These are phyloP conservation scores for Candida sakaeoensis DNA, from an alignment of 805 yeast species.

Conservation along the genomic window DNA sequence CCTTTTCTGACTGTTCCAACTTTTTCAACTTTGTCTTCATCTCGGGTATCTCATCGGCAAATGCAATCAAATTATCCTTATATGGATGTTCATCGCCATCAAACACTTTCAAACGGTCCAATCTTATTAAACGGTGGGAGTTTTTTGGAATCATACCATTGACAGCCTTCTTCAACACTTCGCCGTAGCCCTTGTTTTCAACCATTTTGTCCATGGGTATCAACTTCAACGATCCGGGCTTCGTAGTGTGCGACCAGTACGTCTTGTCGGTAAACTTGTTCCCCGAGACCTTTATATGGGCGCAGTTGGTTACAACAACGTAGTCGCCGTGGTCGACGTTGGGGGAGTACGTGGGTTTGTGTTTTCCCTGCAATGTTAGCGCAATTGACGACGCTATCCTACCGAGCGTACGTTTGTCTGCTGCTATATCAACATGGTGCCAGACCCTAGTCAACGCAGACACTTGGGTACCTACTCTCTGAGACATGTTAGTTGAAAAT, in stretches of 20 bases:
- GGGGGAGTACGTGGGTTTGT: slow-evolving; percentile 81
- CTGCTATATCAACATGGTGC: slow-evolving; percentile 93
- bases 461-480: slow-evolving; percentile 47
- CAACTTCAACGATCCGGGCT: slow-evolving; percentile 86
- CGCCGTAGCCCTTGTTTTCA: slow-evolving; percentile 82
- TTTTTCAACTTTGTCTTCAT: slow-evolving; percentile 42
- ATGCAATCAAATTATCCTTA: slow-evolving; percentile 75
- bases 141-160: slow-evolving; percentile 96
- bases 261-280: slow-evolving; percentile 74
- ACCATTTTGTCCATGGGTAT: slow-evolving; percentile 76
- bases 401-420: slow-evolving; percentile 83
- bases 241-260: slow-evolving; percentile 84
- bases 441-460: slow-evolving; percentile 81
- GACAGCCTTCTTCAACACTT: slow-evolving; percentile 80
- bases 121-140: slow-evolving; percentile 68
- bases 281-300: slow-evolving; percentile 78
- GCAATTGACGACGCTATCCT: slow-evolving; percentile 90
- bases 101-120: slow-evolving; percentile 79
- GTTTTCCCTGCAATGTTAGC: slow-evolving; percentile 88
- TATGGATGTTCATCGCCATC: slow-evolving; percentile 91
- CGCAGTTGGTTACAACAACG: slow-evolving; percentile 93
- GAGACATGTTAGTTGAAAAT: slow-evolving; percentile 22
- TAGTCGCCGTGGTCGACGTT: slow-evolving; percentile 89
- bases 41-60: slow-evolving; percentile 68
- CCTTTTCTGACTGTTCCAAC: slow-evolving; percentile 32